Evolutionary conservation across 495 filamentous ascomycete species (phyloP).

Genomic region (Talaromyces nanjingensis): DNA sequence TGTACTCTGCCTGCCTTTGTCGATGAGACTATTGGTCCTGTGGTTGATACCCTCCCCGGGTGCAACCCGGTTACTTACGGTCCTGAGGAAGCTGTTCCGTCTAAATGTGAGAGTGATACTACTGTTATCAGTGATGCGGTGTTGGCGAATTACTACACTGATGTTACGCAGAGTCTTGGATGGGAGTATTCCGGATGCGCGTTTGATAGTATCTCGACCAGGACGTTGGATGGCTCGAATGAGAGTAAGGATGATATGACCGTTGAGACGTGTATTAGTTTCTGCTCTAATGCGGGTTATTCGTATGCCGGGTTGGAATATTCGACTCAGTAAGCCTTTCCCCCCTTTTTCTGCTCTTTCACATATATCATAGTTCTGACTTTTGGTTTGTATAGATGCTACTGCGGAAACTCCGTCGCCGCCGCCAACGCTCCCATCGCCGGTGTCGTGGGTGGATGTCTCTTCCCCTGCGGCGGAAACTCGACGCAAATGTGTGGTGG

Average conservation of each 20-base stretch:
- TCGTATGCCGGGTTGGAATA: constrained; percentile 16
- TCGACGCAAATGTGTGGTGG: constrained; percentile 9
- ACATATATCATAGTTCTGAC: not conserved
- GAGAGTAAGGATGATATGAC: constrained; percentile 14
- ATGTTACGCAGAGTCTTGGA: constrained; percentile 10
- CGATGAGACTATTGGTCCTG: constrained; percentile 31
- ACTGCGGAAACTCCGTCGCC: constrained; percentile 16
- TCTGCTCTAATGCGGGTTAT: constrained; percentile 15
- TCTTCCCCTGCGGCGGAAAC: constrained; percentile 10
- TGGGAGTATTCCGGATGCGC: constrained; percentile 50
- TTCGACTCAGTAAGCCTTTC: constrained; percentile 7
- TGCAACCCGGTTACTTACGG: constrained; percentile 30
- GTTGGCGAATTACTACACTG: constrained; percentile 5
- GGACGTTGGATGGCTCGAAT: constrained; percentile 6
- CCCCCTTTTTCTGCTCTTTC: too few relatives aligned
- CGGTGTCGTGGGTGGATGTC: constrained; percentile 14
- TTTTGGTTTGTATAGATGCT: constrained; percentile 10
- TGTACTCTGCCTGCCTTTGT: constrained; percentile 42
- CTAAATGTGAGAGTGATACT: constrained; percentile 10
- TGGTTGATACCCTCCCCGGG: constrained; percentile 33
- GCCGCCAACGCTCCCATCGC: constrained; percentile 13
- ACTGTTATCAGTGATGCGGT: not conserved
- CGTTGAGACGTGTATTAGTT: constrained; percentile 16
- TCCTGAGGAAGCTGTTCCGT: constrained; percentile 15
- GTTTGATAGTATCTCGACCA: constrained; percentile 19